phyloP scores from a whole-genome alignment of 148 eudicot species.

The Rhododendron mucronatum region DNA sequence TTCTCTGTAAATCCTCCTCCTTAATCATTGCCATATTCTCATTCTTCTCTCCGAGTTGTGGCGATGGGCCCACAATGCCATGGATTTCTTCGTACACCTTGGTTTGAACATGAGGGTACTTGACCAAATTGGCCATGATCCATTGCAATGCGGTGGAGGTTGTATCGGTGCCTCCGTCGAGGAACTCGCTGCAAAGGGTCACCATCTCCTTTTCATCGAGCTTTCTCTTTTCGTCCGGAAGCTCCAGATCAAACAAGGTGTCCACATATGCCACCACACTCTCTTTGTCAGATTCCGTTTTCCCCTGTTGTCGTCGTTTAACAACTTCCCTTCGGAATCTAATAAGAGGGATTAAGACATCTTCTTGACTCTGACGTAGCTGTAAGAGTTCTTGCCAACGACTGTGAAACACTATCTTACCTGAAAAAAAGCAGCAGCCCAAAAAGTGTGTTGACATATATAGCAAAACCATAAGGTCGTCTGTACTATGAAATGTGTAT shows the following conservation, averaged over 20 bases:
- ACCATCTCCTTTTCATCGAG: conserved; percentile 39
- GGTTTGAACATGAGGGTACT: conserved; percentile 40
- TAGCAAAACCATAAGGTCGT: no score
- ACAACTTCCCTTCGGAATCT: conserved; percentile 23
- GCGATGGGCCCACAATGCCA: conserved; percentile 24
- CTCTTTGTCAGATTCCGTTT: not conserved
- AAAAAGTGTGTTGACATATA: not conserved
- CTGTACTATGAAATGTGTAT: no score
- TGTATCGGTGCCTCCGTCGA: conserved; percentile 65
- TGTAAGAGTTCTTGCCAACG: conserved; percentile 52
- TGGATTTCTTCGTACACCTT: conserved; percentile 55
- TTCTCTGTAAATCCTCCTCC: conserved; percentile 53
- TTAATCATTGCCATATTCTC: conserved; percentile 3
- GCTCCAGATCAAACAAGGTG: conserved; percentile 39
- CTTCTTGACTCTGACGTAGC: conserved; percentile 28
- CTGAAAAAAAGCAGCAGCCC: not conserved
- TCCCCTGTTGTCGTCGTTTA: not conserved
- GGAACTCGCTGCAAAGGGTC: conserved; percentile 47
- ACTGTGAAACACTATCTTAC: conserved; percentile 39
- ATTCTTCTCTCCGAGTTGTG: not conserved
- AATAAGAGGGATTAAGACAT: conserved; percentile 46
- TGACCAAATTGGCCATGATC: conserved; percentile 76
- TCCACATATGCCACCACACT: conserved; percentile 49
- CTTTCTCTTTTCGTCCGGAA: conserved; percentile 36
- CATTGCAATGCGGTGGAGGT: conserved; percentile 65